Evolutionary conservation across 1,284 basidiomycete species (phyloP).

Genomic region (Calocybe gambosa): DNA sequence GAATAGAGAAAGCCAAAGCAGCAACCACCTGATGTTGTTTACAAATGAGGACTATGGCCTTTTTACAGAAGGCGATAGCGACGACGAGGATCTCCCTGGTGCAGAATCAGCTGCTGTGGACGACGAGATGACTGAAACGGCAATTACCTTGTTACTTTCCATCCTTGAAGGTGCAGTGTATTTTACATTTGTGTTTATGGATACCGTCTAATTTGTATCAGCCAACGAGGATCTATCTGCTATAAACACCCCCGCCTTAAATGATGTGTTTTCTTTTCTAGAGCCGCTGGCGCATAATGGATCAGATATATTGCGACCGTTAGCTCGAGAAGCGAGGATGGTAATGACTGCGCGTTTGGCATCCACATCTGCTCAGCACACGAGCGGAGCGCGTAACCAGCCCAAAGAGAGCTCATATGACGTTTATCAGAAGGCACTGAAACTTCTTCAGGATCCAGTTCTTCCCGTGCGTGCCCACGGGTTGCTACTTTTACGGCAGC

Average conservation of each 20-base stretch:
- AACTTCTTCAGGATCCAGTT: slow-evolving; percentile 85
- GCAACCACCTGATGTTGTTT: background rate
- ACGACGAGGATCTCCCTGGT: slow-evolving; percentile 48
- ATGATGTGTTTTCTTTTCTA: slow-evolving; percentile 66
- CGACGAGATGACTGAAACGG: slow-evolving; percentile 69
- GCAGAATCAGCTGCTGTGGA: slow-evolving; percentile 35
- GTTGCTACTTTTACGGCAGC: slow-evolving; percentile 73
- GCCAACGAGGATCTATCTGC: slow-evolving; percentile 69
- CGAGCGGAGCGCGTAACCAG: slow-evolving; percentile 21
- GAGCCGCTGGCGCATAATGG: slow-evolving; percentile 46
- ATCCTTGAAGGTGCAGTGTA: slow-evolving; percentile 66
- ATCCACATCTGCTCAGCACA: slow-evolving; percentile 37
- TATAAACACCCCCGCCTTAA: slow-evolving; percentile 54
- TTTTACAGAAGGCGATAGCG: slow-evolving; percentile 43
- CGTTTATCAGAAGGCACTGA: slow-evolving; percentile 83
- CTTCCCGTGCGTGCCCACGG: slow-evolving; percentile 96
- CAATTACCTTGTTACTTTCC: slow-evolving; percentile 72
- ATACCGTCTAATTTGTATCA: slow-evolving; percentile 22
- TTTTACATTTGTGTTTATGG: slow-evolving; percentile 1
- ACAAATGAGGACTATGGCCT: slow-evolving; percentile 26
- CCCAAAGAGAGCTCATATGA: slow-evolving; percentile 45
- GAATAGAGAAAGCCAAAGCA: background rate
- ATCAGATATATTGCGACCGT: slow-evolving; percentile 44
- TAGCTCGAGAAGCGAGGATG: slow-evolving; percentile 74
- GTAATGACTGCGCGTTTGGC: slow-evolving; percentile 76